Conservation (phyloP, 2,329 filamentous ascomycete genomes). For the Ophiostoma perfectum region DNA sequence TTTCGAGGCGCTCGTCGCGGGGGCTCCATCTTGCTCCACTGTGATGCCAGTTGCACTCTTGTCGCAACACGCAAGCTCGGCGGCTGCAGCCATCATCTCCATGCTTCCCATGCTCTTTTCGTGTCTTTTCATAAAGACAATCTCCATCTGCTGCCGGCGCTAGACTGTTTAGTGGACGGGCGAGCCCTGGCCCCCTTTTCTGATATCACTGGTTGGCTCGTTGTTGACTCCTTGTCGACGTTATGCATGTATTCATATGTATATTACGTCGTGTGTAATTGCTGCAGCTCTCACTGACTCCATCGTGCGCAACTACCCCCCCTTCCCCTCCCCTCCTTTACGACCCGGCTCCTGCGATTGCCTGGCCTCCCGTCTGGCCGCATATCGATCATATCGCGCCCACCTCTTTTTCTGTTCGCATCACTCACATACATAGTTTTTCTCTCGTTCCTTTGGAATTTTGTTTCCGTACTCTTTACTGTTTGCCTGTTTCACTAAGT, state of each 20-base stretch:
- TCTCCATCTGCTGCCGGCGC: conserved; percentile 23
- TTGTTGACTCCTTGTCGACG: not conserved
- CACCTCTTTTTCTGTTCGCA: conserved; percentile 18
- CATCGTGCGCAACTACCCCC: conserved; percentile 16
- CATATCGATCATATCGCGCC: conserved; percentile 25
- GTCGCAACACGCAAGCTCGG: conserved; percentile 6
- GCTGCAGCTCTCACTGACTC: conserved; percentile 9
- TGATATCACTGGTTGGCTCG: conserved; percentile 5
- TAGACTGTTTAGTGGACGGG: conserved; percentile 23
- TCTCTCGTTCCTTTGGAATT: not conserved
- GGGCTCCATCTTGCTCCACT: not conserved
- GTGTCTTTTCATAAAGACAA: not conserved
- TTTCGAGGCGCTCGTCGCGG: not conserved
- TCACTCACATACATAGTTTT: conserved; percentile 3
- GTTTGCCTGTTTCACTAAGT: not conserved
- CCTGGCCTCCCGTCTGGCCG: conserved; percentile 23
- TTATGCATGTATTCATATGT: not conserved
- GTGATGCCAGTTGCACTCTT: not conserved
- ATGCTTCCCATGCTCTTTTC: not conserved
- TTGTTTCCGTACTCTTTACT: not conserved
- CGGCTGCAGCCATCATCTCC: conserved; percentile 20
- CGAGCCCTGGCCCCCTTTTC: conserved; percentile 18
- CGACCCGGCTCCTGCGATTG: conserved; percentile 18
- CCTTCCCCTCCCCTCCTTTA: conserved; percentile 19
- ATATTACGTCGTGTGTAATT: not conserved